Evolutionary conservation across 1,139 yeast species (phyloP).

Genomic region (Hemisphaericaspora lyxosophila): DNA sequence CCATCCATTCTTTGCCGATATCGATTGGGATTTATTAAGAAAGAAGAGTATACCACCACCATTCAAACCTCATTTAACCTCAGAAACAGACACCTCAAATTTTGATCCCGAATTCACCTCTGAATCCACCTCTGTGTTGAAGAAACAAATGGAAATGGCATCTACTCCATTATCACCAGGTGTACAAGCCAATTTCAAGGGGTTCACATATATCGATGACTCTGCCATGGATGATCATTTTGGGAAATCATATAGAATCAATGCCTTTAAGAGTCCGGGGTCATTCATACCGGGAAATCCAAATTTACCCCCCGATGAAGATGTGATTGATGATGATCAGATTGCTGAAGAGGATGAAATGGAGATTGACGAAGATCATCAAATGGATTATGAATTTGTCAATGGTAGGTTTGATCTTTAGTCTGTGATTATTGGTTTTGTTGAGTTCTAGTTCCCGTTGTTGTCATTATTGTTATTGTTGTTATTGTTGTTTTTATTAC

Average conservation of each 20-base stretch:
- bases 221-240: constrained; percentile 89
- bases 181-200: constrained; percentile 92
- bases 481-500: no score
- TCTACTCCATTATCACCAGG: constrained; percentile 91
- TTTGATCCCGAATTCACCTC: constrained; percentile 97
- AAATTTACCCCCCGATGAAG: constrained; percentile 77
- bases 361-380: constrained; percentile 52
- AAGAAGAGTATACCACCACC: constrained; percentile 95
- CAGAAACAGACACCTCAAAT: constrained; percentile 92
- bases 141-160: constrained; percentile 62
- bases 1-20: constrained; percentile 85
- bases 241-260: constrained; percentile 45
- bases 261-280: constrained; percentile 58
- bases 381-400: constrained; percentile 71
- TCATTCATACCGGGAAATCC: constrained; percentile 79
- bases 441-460: no score
- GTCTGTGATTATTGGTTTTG: no score
- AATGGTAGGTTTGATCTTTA: constrained; percentile 82
- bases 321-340: constrained; percentile 73
- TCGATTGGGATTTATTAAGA: constrained; percentile 81
- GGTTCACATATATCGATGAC: constrained; percentile 93
- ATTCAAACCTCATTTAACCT: constrained; percentile 86
- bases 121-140: constrained; percentile 79
- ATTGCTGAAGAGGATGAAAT: constrained; percentile 60
- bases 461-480: no score